Percentiles rank a stretch among this genome's conserved stretches.
Conservation (phyloP, 2,329 filamentous ascomycete genomes). For the Pseudogymnoascus sp. region DNA sequence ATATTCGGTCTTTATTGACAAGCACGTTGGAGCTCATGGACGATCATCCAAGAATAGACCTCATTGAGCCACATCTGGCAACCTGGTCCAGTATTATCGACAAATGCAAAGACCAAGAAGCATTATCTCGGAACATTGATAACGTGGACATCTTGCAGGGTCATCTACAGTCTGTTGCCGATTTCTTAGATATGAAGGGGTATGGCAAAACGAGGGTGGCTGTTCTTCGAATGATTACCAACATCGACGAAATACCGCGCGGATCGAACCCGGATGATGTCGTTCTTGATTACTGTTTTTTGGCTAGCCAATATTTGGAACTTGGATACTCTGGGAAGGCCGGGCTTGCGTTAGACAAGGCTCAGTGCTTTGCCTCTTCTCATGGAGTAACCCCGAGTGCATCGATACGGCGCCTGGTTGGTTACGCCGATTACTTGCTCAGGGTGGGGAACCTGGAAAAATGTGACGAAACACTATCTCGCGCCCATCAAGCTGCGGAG, state of each 20-base stretch:
- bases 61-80: conserved; percentile 18
- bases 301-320: conserved; percentile 47
- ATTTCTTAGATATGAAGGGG: conserved; percentile 50
- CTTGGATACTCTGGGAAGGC: conserved; percentile 54
- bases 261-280: conserved; percentile 33
- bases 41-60: conserved; percentile 19
- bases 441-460: conserved; percentile 57
- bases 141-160: conserved; percentile 39
- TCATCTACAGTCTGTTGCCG: conserved; percentile 43
- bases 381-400: conserved; percentile 35
- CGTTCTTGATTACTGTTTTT: conserved; percentile 30
- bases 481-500: conserved; percentile 20
- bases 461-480: conserved; percentile 32
- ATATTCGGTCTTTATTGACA: conserved; percentile 21
- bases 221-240: conserved; percentile 40
- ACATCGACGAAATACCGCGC: conserved; percentile 36
- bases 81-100: conserved; percentile 32
- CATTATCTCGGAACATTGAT: conserved; percentile 38
- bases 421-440: conserved; percentile 65
- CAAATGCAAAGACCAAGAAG: conserved; percentile 34
- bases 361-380: conserved; percentile 39
- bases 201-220: conserved; percentile 40
- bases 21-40: conserved; percentile 22
- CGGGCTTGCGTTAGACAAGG: conserved; percentile 46
- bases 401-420: conserved; percentile 53